phyloP scores from a whole-genome alignment of 2,329 filamentous ascomycete species.

The Knufia fluminis region DNA sequence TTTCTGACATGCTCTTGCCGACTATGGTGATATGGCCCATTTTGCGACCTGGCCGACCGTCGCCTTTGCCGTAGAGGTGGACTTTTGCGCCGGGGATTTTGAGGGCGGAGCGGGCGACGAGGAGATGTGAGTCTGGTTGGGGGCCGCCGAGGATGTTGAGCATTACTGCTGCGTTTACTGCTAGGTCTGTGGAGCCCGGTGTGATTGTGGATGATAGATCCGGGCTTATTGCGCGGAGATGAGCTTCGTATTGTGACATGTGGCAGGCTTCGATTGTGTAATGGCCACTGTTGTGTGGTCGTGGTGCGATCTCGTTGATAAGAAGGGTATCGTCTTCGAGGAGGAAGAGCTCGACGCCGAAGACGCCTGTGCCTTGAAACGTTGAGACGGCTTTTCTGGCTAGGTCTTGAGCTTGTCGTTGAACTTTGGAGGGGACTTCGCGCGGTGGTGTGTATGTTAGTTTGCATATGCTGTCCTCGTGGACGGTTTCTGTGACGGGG shows the following conservation, averaged over 20 bases:
- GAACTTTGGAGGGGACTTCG: conserved; percentile 52
- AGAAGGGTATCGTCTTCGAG: conserved; percentile 62
- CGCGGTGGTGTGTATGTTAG: conserved; percentile 80
- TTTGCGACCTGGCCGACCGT: conserved; percentile 77
- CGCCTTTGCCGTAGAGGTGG: conserved; percentile 85
- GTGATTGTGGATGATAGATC: conserved; percentile 51
- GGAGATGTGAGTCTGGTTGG: conserved; percentile 53
- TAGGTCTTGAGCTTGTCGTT: conserved; percentile 60
- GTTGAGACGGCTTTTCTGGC: conserved; percentile 69
- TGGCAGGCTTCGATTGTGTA: conserved; percentile 89
- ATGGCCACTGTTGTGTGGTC: conserved; percentile 86
- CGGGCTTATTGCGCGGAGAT: conserved; percentile 69
- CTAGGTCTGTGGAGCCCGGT: conserved; percentile 35
- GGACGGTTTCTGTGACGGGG: conserved; percentile 85
- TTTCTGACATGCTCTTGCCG: conserved; percentile 55
- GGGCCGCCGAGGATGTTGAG: conserved; percentile 49
- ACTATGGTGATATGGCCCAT: conserved; percentile 90
- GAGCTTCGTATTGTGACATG: conserved; percentile 84
- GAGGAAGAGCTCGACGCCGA: conserved; percentile 94
- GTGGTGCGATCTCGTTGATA: conserved; percentile 78
- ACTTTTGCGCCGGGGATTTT: conserved; percentile 53
- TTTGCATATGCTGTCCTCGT: conserved; percentile 93
- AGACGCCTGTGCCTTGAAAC: conserved; percentile 83
- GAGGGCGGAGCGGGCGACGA: conserved; percentile 48
- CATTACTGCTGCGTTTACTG: conserved; percentile 42